Evolutionary conservation across 805 yeast genomes (phyloP).

Genomic region (Barnettozyma sp.): DNA sequence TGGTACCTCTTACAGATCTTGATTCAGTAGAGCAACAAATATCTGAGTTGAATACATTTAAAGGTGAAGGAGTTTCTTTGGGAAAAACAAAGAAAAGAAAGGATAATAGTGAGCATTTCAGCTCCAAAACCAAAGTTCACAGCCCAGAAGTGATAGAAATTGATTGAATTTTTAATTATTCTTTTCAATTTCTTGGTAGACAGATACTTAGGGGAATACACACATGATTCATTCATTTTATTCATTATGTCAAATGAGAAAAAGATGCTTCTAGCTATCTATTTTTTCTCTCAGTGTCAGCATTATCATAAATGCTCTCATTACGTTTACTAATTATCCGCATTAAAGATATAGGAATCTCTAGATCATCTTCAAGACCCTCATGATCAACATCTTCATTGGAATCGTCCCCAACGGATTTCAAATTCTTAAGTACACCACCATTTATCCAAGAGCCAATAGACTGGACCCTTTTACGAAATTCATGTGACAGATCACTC

Average conservation of each 20-base stretch:
- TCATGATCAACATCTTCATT: conserved; percentile 3
- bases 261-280: no score
- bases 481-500: conserved; percentile 22
- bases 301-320: background rate
- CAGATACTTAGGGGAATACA: no score
- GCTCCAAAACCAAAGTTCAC: conserved; percentile 55
- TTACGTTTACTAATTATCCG: conserved; percentile 28
- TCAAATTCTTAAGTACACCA: conserved; percentile 16
- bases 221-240: no score
- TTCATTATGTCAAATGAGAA: no score
- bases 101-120: conserved; percentile 44
- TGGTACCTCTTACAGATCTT: conserved; percentile 37
- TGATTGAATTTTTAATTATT: no score
- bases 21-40: conserved; percentile 27
- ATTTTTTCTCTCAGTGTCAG: no score
- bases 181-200: no score
- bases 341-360: conserved; percentile 33
- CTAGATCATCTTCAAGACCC: conserved; percentile 16
- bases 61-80: conserved; percentile 70
- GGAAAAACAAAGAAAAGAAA: conserved; percentile 67
- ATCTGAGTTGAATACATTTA: conserved; percentile 28
- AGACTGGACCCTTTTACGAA: conserved; percentile 31
- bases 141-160: conserved; percentile 80
- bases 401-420: conserved; percentile 24
- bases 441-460: conserved; percentile 28